Base-by-base conservation (phyloP, 768 basidiomycete species). In the Lanmaoa pseudosensibilis region DNA sequence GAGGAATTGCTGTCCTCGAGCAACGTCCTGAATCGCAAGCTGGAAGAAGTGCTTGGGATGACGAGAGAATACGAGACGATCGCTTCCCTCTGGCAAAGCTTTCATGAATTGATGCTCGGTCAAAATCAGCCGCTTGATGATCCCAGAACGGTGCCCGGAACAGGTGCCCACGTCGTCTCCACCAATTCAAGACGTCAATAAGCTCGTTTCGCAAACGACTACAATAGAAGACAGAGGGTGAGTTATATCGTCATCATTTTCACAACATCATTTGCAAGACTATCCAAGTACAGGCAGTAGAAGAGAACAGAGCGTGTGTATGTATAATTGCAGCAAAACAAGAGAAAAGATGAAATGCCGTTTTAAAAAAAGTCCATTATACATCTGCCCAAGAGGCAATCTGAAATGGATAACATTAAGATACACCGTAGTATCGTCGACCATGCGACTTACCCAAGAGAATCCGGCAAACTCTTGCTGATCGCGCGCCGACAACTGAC, bases 401-500 rank as follows among this genome's bases (percentile, higher is more conserved):
- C 67, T 69, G 51, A 36, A 27, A 37, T 19, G 15, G 16, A 23
- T 19, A 7, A 7, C 6, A 13, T 37, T 46, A 50, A 52, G 46
- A 19, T 34, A 50, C 19, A 11, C 0, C 1, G 11, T 11, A 0
- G 25, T 46, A 5, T 30, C 19, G 36, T 40, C n/a, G 9, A 25
- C 11, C 5, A 25, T 16, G 9, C 15, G 15, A 56, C 70, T 55
- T 54, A 91, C 92, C 93, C 95, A 98, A 58, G 94, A 96, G 80
- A 98, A 98, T 18, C 94, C 94, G 63, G 92, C 87, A 77, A 99
- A 99, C 73, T 98, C 96, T 52, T 86, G 82, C 74, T 99, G 97
- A 67, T 98, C 94, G 47, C 87, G 87, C 27, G 88, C 67, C 19
- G 92, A 92, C 57, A 99, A 73, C 60, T 96, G 94, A 16, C 92